phyloP scores from a whole-genome alignment of 805 yeast genomes.

The Suhomyces sp. region DNA sequence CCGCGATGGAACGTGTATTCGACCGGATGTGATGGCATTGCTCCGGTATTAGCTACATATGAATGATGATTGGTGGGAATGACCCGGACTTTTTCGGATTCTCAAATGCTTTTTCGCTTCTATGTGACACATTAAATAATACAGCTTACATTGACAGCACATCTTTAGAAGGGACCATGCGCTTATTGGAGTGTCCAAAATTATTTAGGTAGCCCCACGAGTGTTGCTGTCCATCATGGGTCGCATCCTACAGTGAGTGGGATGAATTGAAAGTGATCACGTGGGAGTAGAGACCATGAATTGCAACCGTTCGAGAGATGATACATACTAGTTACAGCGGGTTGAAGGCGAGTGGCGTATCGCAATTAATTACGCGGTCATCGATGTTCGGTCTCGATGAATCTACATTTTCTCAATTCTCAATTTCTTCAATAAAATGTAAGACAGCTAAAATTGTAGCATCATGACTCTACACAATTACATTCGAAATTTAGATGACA shows the following conservation, averaged over 20 bases:
- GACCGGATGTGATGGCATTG: background rate
- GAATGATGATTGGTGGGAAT: conserved; percentile 1
- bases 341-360: too few species aligned
- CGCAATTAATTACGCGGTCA: too few species aligned
- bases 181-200: background rate
- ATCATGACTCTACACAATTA: background rate
- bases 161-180: background rate
- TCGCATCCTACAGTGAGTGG: background rate
- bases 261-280: background rate
- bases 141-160: background rate
- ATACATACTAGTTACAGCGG: too few species aligned
- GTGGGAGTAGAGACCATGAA: background rate
- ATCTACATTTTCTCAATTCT: too few species aligned
- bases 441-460: background rate
- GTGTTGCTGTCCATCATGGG: background rate
- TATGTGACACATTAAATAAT: background rate
- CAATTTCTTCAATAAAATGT: background rate
- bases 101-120: background rate
- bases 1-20: background rate
- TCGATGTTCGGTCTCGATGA: too few species aligned
- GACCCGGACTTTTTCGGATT: conserved; percentile 3
- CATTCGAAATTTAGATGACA: too few species aligned
- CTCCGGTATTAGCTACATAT: conserved; percentile 3
- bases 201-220: background rate
- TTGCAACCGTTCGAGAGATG: background rate